Conservation (phyloP, 2,329 filamentous ascomycete genomes). For the Fusarium keratoplasticum region DNA sequence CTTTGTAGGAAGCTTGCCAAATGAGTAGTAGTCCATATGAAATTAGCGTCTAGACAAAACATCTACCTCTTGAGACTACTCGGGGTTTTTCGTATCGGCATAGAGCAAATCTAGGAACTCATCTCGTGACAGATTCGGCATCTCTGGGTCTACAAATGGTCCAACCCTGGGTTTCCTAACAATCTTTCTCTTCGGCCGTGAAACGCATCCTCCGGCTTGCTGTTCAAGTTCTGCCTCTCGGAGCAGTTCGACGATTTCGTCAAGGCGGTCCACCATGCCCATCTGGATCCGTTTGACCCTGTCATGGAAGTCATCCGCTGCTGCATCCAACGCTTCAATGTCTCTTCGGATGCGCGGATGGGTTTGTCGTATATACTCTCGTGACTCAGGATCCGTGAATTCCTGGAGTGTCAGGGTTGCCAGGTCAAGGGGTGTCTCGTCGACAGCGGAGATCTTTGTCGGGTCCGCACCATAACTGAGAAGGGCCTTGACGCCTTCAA, state of each 20-base stretch:
- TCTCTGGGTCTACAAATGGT: background rate
- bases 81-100: background rate
- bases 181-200: background rate
- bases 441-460: background rate
- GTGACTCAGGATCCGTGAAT: background rate
- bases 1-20: background rate
- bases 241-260: background rate
- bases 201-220: background rate
- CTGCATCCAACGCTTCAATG: background rate
- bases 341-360: background rate
- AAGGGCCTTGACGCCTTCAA: background rate
- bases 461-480: background rate
- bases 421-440: background rate
- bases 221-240: background rate
- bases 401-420: background rate
- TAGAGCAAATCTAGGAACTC: background rate
- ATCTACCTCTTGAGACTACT: background rate
- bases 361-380: background rate
- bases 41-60: background rate
- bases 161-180: background rate
- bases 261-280: background rate
- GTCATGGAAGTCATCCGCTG: background rate
- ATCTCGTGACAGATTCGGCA: background rate
- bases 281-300: background rate
- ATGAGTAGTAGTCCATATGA: background rate